These are phyloP conservation scores for Brettanomyces sp. DNA, from an alignment of 805 yeast genomes.

Conservation along the genomic window DNA sequence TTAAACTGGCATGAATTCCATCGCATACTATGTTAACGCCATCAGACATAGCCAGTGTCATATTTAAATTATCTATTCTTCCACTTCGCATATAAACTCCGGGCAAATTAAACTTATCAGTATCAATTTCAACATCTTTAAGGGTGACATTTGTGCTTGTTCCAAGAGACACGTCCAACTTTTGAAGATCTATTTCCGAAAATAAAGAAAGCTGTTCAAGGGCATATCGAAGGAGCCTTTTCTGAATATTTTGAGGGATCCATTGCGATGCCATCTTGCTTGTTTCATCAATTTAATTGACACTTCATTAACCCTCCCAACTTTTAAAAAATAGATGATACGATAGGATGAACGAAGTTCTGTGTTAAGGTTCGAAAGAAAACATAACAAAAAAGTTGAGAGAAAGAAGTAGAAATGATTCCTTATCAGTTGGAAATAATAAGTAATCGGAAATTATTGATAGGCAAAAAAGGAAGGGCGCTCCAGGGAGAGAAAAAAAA, in stretches of 20 bases:
- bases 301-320: no score
- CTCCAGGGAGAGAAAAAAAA: no score
- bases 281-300: not conserved
- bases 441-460: no score
- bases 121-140: slow-evolving; percentile 60
- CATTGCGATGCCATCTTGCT: slow-evolving; percentile 34
- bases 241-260: slow-evolving; percentile 82
- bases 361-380: no score
- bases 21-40: slow-evolving; percentile 57
- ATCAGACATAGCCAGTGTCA: slow-evolving; percentile 57
- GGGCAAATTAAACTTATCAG: slow-evolving; percentile 60
- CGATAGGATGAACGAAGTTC: no score
- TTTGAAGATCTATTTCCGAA: slow-evolving; percentile 66
- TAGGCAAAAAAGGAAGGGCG: no score
- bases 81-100: slow-evolving; percentile 59
- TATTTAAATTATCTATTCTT: slow-evolving; percentile 39
- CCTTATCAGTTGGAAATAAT: no score
- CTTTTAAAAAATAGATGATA: no score
- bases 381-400: no score
- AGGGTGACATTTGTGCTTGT: slow-evolving; percentile 39
- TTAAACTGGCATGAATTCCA: slow-evolving; percentile 41
- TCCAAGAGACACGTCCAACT: slow-evolving; percentile 72
- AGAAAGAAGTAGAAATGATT: no score
- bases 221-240: slow-evolving; percentile 68
- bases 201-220: slow-evolving; percentile 75